Conservation (phyloP, 2,329 filamentous ascomycete species). For the Colletotrichum incanum region DNA sequence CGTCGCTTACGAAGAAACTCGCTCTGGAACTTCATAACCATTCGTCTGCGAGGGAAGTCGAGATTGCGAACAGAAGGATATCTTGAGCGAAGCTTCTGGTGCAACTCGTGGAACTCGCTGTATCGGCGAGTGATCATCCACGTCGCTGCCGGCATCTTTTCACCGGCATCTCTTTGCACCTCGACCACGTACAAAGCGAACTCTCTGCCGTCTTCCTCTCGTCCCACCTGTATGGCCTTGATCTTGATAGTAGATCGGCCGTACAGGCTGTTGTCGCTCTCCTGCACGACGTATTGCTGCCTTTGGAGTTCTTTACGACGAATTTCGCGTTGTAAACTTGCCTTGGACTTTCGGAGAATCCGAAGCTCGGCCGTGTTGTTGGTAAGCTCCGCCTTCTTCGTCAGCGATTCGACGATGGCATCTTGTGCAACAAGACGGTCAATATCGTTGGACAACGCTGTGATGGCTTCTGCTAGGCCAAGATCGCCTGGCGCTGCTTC, state of each 20-base stretch:
- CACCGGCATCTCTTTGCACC: conserved; percentile 89
- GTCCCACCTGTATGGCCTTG: conserved; percentile 92
- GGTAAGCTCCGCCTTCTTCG: conserved; percentile 94
- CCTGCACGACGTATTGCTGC: conserved; percentile 97
- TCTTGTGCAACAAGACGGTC: conserved; percentile 91
- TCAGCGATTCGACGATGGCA: conserved; percentile 90
- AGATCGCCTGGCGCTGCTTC: conserved; percentile 96
- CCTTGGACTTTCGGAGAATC: conserved; percentile 93
- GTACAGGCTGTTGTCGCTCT: conserved; percentile 97
- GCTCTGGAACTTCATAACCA: conserved; percentile 96
- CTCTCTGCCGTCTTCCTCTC: conserved; percentile 92
- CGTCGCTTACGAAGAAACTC: conserved; percentile 95
- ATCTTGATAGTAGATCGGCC: conserved; percentile 92
- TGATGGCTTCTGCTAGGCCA: conserved; percentile 93
- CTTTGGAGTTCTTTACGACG: conserved; percentile 94
- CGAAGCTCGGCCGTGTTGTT: conserved; percentile 96
- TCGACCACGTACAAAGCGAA: conserved; percentile 95
- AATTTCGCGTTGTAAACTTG: conserved; percentile 93
- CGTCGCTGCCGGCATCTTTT: conserved; percentile 96
- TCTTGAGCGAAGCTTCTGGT: conserved; percentile 86
- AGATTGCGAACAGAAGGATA: conserved; percentile 91
- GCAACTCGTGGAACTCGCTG: conserved; percentile 96
- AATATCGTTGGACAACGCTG: conserved; percentile 89
- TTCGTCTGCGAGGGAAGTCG: conserved; percentile 91
- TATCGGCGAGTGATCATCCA: conserved; percentile 96